Evolutionary conservation across 495 filamentous ascomycete species (phyloP), one percentile per base, ranked within the genome.

Genomic region (Penicillium ochrochloron): DNA sequence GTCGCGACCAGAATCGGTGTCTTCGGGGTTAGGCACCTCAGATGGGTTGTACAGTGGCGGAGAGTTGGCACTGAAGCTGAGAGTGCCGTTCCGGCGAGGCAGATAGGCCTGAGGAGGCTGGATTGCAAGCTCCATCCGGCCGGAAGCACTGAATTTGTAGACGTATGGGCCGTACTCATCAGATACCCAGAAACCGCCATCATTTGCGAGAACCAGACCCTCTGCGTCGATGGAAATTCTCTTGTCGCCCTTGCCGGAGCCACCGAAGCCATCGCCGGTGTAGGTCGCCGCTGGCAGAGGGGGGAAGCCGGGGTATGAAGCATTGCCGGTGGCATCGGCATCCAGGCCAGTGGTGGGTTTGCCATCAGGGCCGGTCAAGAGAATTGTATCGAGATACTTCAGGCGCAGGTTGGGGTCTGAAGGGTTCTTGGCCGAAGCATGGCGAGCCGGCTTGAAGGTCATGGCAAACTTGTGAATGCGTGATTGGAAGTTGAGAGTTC

Each of bases 161-260:
- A 92, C 77, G 64, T 88, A 93, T 0, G 89, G 90, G 5, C 91
- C 91, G 70, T 94, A 94, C 71, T 95, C 91, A 71, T 94, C 91
- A 39, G 82, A 87, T 35, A 94, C 78, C 89, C 89, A 94, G 80
- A 93, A 93, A 2, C 80, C 78, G 60, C 84, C 86, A 60, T 92
- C 86, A 0, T 73, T 59, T 48, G 80, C 83, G 17, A 94, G 82
- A n/a, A 85, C 86, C 5, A 94, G 75, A 25, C 90, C 91, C 72
- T 94, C 92, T 8, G 84, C 67, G 73, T 95, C 91, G 2, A 93
- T 57, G 1, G 86, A 73, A 51, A 93, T 80, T 17, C 88, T 77
- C 51, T 81, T 82, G 6, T 86, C 89, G 11, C 90, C 90, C 0
- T 80, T 72, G 0, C 87, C 87, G 6, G 72, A 55, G 8, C 83